Base-by-base conservation (phyloP, 148 eudicot species). In the Amaranthus hypochondriacus region DNA sequence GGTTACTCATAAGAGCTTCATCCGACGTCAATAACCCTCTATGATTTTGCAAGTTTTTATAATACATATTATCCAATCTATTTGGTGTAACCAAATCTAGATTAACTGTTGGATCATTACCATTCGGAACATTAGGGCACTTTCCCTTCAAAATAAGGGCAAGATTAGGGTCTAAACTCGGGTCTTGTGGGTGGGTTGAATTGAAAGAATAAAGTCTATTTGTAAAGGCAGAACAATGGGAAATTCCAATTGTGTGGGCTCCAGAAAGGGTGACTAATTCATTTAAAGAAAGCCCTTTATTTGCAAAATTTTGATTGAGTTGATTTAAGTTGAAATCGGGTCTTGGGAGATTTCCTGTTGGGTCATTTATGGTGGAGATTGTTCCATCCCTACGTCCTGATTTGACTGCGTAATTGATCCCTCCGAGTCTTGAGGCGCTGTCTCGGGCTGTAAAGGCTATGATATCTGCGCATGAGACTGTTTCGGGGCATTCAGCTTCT, bases 401-500 rank as follows among this genome's bases (percentile, higher is more conserved):
- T 7, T 81, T 74, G 12, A 79, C 72, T 3, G 46, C 47, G 13
- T 81, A 84, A 46, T 67, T 54, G 44, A 79, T 76, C 9, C 73
- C 63, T 47, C 84, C 87, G 2, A 66, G 68, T 7, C n/a, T 62
- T 51, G 3, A 47, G 11, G 79, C 69, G 21, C 79, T 74, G 58
- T 84, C 87, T 5, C 84, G 84, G 56, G 87, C 84, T 11, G 84
- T 84, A 39, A 78, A 84, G 43, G 86, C 75, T 6, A 84, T 3
- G 14, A 84, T 73, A 46, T 84, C 82, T 0, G 84, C 73, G 70
- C 84, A 84, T 0, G 84, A 84, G 28, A 84, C 84, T 0, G 75
- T 78, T 8, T 50, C 7, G 0, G 84, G 87, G 71, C 87, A 84
- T 8, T 21, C 48, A 6, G 70, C 44, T 70, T 84, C 87, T 5